These are phyloP conservation scores for Plasmodium gaboni DNA, from an alignment of 169 alveolate species.

Conservation along the genomic window DNA sequence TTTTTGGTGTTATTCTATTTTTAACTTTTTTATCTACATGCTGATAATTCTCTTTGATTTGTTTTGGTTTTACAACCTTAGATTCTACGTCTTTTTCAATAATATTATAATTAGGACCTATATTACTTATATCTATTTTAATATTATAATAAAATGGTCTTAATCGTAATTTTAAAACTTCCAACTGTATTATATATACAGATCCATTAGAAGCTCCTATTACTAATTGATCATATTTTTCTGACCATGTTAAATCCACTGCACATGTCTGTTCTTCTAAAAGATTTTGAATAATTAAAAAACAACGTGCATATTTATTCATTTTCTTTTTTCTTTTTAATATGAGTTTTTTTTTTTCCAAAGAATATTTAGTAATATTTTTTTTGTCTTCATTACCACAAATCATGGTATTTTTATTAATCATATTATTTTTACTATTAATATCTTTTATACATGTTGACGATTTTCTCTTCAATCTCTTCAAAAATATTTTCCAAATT, in stretches of 20 bases:
- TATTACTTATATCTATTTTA: constrained; percentile 25
- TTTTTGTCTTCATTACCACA: not conserved
- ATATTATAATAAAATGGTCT: constrained; percentile 36
- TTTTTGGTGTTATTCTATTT: constrained; percentile 64
- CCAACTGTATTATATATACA: constrained; percentile 48
- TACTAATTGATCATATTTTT: constrained; percentile 31
- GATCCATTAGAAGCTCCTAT: constrained; percentile 74
- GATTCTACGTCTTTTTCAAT: constrained; percentile 12
- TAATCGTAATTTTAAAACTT: constrained; percentile 9
- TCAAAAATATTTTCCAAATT: constrained; percentile 44
- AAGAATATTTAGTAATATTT: not conserved
- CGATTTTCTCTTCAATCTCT: constrained; percentile 16
- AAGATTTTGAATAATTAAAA: constrained; percentile 47
- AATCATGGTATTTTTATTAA: too few species aligned
- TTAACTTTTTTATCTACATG: constrained; percentile 34
- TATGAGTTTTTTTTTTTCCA: not conserved
- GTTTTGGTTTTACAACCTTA: constrained; percentile 4
- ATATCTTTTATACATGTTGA: not conserved
- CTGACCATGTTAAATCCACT: constrained; percentile 68
- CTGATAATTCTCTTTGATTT: constrained; percentile 2
- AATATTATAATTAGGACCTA: not conserved
- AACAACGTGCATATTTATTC: constrained; percentile 67
- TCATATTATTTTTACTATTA: too few species aligned
- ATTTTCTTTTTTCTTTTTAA: constrained; percentile 32
- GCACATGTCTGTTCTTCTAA: constrained; percentile 75